Evolutionary conservation across 2,329 filamentous ascomycete genomes (phyloP).

Genomic region (Fusarium illudens): DNA sequence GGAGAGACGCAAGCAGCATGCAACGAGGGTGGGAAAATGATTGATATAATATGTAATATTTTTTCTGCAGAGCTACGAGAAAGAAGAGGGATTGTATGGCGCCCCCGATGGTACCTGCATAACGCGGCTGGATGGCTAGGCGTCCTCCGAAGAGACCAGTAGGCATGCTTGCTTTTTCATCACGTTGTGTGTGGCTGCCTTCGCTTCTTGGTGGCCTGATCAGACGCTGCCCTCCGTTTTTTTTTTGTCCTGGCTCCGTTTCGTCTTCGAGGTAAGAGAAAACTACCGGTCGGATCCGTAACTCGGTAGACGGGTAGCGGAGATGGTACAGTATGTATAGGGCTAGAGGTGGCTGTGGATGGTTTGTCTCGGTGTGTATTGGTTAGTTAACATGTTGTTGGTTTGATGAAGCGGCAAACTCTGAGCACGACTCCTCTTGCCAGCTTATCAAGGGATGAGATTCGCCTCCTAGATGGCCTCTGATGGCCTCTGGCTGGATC

Average conservation of each 20-base stretch:
- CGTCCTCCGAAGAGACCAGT: conserved; percentile 12
- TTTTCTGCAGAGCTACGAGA: not conserved
- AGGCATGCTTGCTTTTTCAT: conserved; percentile 33
- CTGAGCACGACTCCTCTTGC: not conserved
- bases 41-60: not conserved
- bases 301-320: not conserved
- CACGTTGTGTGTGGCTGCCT: conserved; percentile 22
- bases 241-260: not conserved
- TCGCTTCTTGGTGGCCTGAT: conserved; percentile 30
- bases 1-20: conserved; percentile 1
- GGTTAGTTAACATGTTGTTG: not conserved
- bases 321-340: not conserved
- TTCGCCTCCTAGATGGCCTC: not conserved
- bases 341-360: not conserved
- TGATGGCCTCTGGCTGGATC: not conserved
- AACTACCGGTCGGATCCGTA: conserved; percentile 14
- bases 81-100: not conserved
- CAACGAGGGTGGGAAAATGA: not conserved
- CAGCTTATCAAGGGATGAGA: not conserved
- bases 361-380: not conserved
- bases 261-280: conserved; percentile 13
- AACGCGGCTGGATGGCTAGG: conserved; percentile 8
- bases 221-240: not conserved
- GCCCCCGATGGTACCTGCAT: conserved; percentile 19
- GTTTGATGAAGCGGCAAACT: not conserved